These are phyloP conservation scores for Pouteria glomerata DNA, from an alignment of 148 eudicot genomes.

Conservation along the genomic window DNA sequence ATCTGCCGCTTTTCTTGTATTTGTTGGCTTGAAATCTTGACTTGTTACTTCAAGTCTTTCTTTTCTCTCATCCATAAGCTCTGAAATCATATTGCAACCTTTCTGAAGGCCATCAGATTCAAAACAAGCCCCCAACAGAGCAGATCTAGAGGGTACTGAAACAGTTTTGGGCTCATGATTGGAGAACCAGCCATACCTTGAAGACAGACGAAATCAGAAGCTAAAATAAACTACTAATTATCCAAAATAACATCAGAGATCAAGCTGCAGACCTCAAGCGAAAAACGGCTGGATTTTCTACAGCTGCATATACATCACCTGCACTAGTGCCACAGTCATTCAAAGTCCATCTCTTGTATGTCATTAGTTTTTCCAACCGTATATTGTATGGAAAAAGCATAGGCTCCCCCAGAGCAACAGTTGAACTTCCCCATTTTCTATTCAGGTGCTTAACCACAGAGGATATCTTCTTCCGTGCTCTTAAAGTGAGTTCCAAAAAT, in stretches of 20 bases:
- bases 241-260: background rate
- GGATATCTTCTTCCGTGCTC: conserved; percentile 71
- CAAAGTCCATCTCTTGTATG: conserved; percentile 56
- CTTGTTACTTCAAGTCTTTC: conserved; percentile 13
- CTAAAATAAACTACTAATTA: conserved; percentile 1
- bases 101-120: conserved; percentile 23
- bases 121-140: conserved; percentile 9
- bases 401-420: conserved; percentile 54
- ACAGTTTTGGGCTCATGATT: conserved; percentile 21
- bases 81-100: conserved; percentile 9
- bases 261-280: conserved; percentile 62
- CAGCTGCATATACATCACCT: conserved; percentile 57
- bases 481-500: conserved; percentile 71
- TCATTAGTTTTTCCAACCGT: conserved; percentile 23
- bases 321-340: conserved; percentile 40
- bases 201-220: conserved; percentile 27
- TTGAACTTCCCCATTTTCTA: conserved; percentile 75
- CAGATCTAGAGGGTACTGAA: conserved; percentile 20
- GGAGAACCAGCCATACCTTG: conserved; percentile 84
- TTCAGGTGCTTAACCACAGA: conserved; percentile 75
- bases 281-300: conserved; percentile 58
- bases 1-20: conserved; percentile 19
- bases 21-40: conserved; percentile 23
- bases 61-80: conserved; percentile 14
- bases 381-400: conserved; percentile 59